Conservation (phyloP, 305 asterid species). For the Fraxinus greggii region DNA sequence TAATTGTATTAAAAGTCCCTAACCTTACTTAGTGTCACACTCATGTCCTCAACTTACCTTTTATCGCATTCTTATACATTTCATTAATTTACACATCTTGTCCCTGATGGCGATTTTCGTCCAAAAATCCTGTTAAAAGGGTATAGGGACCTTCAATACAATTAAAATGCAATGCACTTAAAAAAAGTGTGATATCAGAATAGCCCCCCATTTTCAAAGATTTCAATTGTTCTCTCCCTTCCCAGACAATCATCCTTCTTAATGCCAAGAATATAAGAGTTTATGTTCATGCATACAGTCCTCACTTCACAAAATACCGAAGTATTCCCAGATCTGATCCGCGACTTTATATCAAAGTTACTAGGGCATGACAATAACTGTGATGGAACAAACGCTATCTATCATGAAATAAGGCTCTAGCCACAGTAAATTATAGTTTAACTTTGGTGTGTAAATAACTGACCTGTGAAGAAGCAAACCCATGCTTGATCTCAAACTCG, state of each 20-base stretch:
- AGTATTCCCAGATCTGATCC: background rate
- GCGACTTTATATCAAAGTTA: background rate
- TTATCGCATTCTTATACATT: background rate
- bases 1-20: background rate
- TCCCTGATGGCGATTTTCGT: background rate
- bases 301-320: background rate
- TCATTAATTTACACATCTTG: background rate
- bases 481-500: conserved; percentile 17
- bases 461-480: conserved; percentile 30
- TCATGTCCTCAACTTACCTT: background rate
- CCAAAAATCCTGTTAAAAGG: background rate
- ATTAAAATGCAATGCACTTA: background rate
- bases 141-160: background rate
- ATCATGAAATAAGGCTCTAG: background rate
- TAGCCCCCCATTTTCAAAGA: background rate
- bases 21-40: background rate
- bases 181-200: background rate
- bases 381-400: background rate
- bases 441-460: conserved; percentile 17
- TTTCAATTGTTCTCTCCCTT: background rate
- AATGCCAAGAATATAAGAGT: background rate
- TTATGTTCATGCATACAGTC: background rate
- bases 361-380: background rate
- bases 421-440: background rate
- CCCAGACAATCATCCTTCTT: background rate